Evolutionary conservation across 2,329 filamentous ascomycete species (phyloP), one percentile per base, ranked within the genome.

Genomic region (Talaromyces verruculosus): DNA sequence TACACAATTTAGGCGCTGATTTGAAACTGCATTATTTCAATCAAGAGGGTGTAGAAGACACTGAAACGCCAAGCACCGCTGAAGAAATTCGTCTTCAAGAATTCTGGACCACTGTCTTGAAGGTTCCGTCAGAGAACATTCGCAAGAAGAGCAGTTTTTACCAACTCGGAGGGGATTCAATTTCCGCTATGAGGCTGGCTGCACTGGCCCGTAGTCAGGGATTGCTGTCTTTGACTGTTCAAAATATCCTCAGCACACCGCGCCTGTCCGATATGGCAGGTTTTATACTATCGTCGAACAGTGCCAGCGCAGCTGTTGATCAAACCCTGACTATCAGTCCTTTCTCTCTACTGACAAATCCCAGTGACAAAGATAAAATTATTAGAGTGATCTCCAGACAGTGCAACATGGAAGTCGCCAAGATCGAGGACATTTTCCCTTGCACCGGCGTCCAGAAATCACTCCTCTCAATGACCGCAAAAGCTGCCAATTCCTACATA

Each of bases 401-500:
- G 11, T 65, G 63, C 51, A 30, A 33, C 11, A 11, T 61, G n/a
- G 55, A 53, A 8, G 41, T 25, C 3, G 3, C n/a, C 1, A 35
- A 57, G n/a, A 70, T 80, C 51, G 72, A 79, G 61, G 79, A 80
- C 61, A 77, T 79, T 11, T 80, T 79, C 45, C 78, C 79, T 13
- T 79, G 77, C 65, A 80, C 77, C 3, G 73, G 77, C 1, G 74
- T 76, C 0, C 79, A 81, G 59, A 77, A 80, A 64, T 81, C 79
- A 1, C 73, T 84, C 0, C 72, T 83, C 33, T 79, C 81, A 0
- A 77, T 83, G 61, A 81, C 80, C 0, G 74, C 78, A 28, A 81
- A 79, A 67, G 76, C 78, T 10, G 70, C 73, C 3, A 76, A 77
- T 22, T 76, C 79, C 1, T 84, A 84, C 61, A 75, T 82, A 81